Percentiles rank a stretch among this genome's conserved stretches.
phyloP scores from a whole-genome alignment of 164 flowering plant genomes.

The Vitis vinifera region DNA sequence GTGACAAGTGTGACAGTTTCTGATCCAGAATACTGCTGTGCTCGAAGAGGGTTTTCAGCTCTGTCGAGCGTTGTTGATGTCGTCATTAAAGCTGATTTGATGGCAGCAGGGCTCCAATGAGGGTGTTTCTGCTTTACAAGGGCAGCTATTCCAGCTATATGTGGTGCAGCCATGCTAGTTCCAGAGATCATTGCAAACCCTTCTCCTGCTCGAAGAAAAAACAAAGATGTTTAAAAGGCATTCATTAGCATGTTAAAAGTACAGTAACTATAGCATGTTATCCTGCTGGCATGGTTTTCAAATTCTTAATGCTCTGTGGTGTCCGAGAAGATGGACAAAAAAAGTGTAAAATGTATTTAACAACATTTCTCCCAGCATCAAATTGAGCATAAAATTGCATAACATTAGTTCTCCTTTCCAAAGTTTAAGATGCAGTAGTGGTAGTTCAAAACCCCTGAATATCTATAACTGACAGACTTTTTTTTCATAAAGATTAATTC shows the following conservation, averaged over 20 bases:
- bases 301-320: neutral
- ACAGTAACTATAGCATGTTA: too few relatives aligned
- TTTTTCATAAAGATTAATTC: neutral
- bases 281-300: neutral
- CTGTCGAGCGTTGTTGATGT: slow-evolving; percentile 75
- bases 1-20: slow-evolving; percentile 60
- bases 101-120: slow-evolving; percentile 91
- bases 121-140: slow-evolving; percentile 95
- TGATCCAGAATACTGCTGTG: slow-evolving; percentile 82
- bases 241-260: too few relatives aligned
- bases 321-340: neutral
- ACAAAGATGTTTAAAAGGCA: too few relatives aligned
- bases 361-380: neutral
- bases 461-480: neutral
- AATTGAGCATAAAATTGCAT: neutral
- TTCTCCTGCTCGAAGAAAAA: slow-evolving; percentile 64
- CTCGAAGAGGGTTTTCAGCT: slow-evolving; percentile 80
- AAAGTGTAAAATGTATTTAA: neutral
- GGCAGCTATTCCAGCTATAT: slow-evolving; percentile 96
- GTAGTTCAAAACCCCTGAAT: neutral
- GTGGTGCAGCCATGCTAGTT: slow-evolving; percentile 99
- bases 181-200: slow-evolving; percentile 96
- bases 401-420: neutral
- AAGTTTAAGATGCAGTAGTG: neutral
- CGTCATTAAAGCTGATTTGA: slow-evolving; percentile 96